A percentile compares a stretch with the other conserved stretches of the same genome.
phyloP scores from a whole-genome alignment of 805 yeast genomes.

The Sungouiozyma intestinalis region DNA sequence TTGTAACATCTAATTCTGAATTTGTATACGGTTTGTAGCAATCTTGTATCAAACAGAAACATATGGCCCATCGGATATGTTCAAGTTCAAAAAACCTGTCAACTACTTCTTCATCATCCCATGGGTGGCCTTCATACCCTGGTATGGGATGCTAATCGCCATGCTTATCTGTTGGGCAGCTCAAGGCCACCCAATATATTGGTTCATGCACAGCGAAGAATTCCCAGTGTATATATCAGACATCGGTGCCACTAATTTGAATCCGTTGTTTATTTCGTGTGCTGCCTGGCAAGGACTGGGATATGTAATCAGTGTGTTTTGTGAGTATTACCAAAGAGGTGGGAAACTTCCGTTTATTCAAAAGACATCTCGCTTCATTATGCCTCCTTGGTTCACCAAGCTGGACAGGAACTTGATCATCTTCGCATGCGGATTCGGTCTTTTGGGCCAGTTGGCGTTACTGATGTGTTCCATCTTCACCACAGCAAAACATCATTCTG shows the following conservation, averaged over 20 bases:
- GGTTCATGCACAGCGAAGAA: constrained; percentile 38
- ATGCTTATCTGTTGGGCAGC: constrained; percentile 67
- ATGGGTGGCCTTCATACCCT: constrained; percentile 49
- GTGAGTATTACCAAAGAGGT: constrained; percentile 52
- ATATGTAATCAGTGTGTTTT: constrained; percentile 49
- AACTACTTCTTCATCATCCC: constrained; percentile 31
- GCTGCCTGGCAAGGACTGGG: constrained; percentile 69
- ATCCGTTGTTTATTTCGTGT: constrained; percentile 76
- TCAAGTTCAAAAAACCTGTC: background rate
- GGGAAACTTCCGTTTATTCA: constrained; percentile 23
- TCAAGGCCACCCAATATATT: constrained; percentile 68
- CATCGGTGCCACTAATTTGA: constrained; percentile 77
- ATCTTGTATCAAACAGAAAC: too few relatives aligned
- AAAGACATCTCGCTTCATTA: constrained; percentile 10
- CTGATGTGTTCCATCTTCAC: constrained; percentile 65
- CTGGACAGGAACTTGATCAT: constrained; percentile 33
- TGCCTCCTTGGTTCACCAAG: constrained; percentile 33
- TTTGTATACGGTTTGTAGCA: too few relatives aligned
- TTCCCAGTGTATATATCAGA: constrained; percentile 68
- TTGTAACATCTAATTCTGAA: too few relatives aligned
- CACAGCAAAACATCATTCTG: constrained; percentile 44
- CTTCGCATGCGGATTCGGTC: constrained; percentile 35
- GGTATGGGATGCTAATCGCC: constrained; percentile 91
- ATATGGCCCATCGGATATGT: background rate
- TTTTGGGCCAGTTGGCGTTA: constrained; percentile 61